Evolutionary conservation across 306 rosid genomes (phyloP).

Genomic region (Vicia sativa): DNA sequence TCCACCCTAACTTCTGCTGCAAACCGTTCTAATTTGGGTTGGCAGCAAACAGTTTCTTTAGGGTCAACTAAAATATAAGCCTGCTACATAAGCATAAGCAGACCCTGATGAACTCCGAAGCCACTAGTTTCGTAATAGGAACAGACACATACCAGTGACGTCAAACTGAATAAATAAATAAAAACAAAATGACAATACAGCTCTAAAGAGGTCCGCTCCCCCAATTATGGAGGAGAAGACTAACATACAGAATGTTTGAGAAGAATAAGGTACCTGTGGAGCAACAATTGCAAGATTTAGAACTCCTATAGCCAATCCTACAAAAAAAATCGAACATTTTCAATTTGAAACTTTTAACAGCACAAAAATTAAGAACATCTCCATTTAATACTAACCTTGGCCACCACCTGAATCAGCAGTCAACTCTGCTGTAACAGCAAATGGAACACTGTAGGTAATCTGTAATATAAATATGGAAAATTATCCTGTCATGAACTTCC

Average conservation of each 20-base stretch:
- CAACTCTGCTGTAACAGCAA: conserved; percentile 87
- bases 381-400: conserved; percentile 65
- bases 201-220: conserved; percentile 9
- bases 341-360: conserved; percentile 33
- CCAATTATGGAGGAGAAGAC: conserved; percentile 30
- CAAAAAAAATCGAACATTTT: conserved; percentile 40
- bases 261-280: conserved; percentile 76
- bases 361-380: conserved; percentile 24
- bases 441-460: conserved; percentile 97
- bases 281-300: conserved; percentile 93
- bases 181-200: conserved; percentile 1
- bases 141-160: conserved; percentile 10
- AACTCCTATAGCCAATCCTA: conserved; percentile 98
- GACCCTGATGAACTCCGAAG: no score
- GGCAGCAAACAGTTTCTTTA: no score
- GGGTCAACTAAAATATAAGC: no score
- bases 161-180: not conserved
- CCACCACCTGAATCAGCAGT: conserved; percentile 98
- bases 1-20: no score
- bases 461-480: conserved; percentile 52
- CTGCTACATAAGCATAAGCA: no score
- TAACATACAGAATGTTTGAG: not conserved
- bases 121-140: conserved; percentile 1
- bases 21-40: no score
- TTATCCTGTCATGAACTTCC: conserved; percentile 28